Evolutionary conservation across 2,329 filamentous ascomycete species (phyloP), one percentile per base, ranked within the genome.

Genomic region (Chrysoporthe deuterocubensis): DNA sequence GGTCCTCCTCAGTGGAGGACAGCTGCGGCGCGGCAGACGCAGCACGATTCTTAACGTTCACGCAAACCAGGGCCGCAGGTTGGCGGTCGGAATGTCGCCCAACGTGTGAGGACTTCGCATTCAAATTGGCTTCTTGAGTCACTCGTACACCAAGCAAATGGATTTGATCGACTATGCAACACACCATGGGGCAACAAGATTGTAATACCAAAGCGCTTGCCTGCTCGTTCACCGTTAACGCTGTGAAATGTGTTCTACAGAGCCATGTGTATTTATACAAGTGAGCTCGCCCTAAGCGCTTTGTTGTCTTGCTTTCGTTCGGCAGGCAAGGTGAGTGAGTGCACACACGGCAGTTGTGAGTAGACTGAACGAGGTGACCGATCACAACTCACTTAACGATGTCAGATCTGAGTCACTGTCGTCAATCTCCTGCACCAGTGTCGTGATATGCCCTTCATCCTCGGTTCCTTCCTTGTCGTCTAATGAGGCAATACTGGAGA

Each of bases 371-470:
- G 16, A 40, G 8, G 54, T 57, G 21, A 13, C 43, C 26, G 21
- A 48, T 18, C 14, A 61, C n/a, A 61, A 16, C 14, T 48, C 59
- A 13, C 44, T 21, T 43, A 61, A 48, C 21, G 59, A 61, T 46
- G 42, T 32, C 59, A 64, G 59, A 21, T 70, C 68, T 14, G 66
- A 66, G 16, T 64, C 68, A 65, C 66, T 70, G 32, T 68, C 62
- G 26, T 44, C 42, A 34, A 54, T 32, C 21, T 46, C 46, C 18
- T 66, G 62, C 32, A 62, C 40, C 21, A 42, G 46, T n/a, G 56
- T 42, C 26, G 42, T 62, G n/a, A 57, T 40, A 21, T 46, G 21
- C 7, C 21, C 50, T n/a, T 60, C 59, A 18, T 46, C 59, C 14
- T 60, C 46, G 5, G 40, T 64, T 44, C 44, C 50, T 11, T 13